Conservation (phyloP, 345 rosid species). For the Moringa oleifera region DNA sequence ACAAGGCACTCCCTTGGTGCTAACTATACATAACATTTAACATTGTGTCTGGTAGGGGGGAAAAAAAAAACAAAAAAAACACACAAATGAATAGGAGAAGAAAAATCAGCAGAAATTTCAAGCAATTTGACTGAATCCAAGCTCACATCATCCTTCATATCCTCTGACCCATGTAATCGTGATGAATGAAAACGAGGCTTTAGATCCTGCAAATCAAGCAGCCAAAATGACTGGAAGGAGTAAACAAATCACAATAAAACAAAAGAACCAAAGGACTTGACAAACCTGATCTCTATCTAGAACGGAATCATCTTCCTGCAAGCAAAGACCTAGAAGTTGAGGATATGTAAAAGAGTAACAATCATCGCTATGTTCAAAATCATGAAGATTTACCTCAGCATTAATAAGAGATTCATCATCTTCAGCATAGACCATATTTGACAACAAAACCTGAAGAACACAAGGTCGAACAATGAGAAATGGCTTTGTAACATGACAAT, state of each 20-base stretch:
- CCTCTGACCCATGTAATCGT: slow-evolving; percentile 80
- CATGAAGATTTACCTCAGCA: slow-evolving; percentile 61
- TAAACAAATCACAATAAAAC: slow-evolving; percentile 14
- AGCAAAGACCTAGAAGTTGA: slow-evolving; percentile 7
- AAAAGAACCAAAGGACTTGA: slow-evolving; percentile 7
- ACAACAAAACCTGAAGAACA: slow-evolving; percentile 53
- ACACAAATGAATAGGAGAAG: too few species aligned
- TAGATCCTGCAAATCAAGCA: slow-evolving; percentile 57
- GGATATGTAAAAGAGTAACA: slow-evolving; percentile 8
- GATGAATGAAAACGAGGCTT: slow-evolving; percentile 97
- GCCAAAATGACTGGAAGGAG: too few species aligned
- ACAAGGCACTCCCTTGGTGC: too few species aligned
- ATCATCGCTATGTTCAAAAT: slow-evolving; percentile 4
- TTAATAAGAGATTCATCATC: slow-evolving; percentile 87
- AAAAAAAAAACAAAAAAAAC: too few species aligned
- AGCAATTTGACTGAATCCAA: too few species aligned
- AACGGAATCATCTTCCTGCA: slow-evolving; percentile 92
- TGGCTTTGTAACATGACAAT: not conserved
- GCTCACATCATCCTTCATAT: slow-evolving; percentile 73
- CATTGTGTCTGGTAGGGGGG: too few species aligned
- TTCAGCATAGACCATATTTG: slow-evolving; percentile 94
- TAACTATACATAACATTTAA: too few species aligned
- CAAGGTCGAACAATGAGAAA: not conserved
- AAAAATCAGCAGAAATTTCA: too few species aligned
- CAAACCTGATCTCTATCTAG: slow-evolving; percentile 99